phyloP scores from a whole-genome alignment of 2,329 filamentous ascomycete species.

The Cladorrhinum sp. region DNA sequence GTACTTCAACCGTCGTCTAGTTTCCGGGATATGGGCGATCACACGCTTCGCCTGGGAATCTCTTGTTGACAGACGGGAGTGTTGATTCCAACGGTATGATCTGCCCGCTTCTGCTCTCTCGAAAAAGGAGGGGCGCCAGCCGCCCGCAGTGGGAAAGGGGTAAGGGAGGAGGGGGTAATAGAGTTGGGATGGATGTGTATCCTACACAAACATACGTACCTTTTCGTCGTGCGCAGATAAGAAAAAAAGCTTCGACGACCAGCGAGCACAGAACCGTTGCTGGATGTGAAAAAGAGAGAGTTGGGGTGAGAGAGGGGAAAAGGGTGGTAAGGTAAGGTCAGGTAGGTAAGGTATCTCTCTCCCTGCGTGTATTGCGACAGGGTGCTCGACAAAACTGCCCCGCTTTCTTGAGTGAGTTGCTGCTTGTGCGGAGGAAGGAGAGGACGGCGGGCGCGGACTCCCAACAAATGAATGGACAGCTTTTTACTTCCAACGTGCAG shows the following conservation, averaged over 20 bases:
- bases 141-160: neutral
- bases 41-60: conserved; percentile 25
- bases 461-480: conserved; percentile 18
- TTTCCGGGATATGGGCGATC: conserved; percentile 22
- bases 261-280: neutral
- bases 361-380: conserved; percentile 5
- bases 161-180: neutral
- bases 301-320: neutral
- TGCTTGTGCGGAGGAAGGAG: neutral
- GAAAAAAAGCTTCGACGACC: neutral
- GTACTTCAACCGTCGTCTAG: neutral
- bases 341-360: neutral
- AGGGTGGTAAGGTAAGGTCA: neutral
- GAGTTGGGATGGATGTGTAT: neutral
- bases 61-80: neutral
- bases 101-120: neutral
- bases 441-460: neutral
- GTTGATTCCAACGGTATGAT: neutral
- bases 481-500: neutral
- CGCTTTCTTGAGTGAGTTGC: conserved; percentile 14
- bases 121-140: neutral
- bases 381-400: conserved; percentile 16
- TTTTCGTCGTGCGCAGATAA: neutral
- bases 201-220: conserved; percentile 2
- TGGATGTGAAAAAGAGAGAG: neutral